Conservation (phyloP, 2,329 filamentous ascomycete genomes). For the Arthrinium phaeospermum region DNA sequence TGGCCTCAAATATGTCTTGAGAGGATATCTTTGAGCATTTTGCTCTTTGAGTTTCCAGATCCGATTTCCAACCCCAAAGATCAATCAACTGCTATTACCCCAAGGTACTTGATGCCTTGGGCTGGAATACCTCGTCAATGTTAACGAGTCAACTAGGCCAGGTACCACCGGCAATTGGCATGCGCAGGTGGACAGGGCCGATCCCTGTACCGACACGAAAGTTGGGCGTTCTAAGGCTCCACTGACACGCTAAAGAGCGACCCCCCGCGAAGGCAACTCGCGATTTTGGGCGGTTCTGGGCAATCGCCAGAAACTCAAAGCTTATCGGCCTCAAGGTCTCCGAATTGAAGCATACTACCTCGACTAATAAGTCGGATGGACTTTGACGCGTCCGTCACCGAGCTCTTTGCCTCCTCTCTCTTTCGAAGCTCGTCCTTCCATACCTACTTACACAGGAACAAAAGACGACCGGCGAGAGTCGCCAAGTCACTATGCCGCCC, state of each 20-base stretch:
- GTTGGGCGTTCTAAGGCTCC: background rate
- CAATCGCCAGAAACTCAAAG: background rate
- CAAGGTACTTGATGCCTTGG: background rate
- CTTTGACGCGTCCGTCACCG: background rate
- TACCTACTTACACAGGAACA: background rate
- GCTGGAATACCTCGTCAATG: background rate
- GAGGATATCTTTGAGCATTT: background rate
- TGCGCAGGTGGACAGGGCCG: background rate
- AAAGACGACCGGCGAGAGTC: background rate
- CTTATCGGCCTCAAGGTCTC: background rate
- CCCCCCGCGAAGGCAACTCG: background rate
- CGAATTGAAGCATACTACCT: background rate
- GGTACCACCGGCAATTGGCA: background rate
- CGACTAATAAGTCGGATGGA: background rate
- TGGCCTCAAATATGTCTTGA: background rate
- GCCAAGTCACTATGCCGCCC: constrained; percentile 27
- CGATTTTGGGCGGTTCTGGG: background rate
- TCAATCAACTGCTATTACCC: too few species aligned
- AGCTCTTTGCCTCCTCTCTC: background rate
- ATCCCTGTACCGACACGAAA: constrained; percentile 1
- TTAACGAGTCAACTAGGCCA: background rate
- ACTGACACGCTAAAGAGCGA: background rate
- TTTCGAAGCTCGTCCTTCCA: background rate
- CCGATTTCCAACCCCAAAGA: too few species aligned
- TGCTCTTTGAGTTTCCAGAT: background rate